A percentile compares a stretch with the other conserved stretches of the same genome.
These are phyloP conservation scores for Xylaria multiplex DNA, from an alignment of 2,329 filamentous ascomycete species.

Conservation along the genomic window DNA sequence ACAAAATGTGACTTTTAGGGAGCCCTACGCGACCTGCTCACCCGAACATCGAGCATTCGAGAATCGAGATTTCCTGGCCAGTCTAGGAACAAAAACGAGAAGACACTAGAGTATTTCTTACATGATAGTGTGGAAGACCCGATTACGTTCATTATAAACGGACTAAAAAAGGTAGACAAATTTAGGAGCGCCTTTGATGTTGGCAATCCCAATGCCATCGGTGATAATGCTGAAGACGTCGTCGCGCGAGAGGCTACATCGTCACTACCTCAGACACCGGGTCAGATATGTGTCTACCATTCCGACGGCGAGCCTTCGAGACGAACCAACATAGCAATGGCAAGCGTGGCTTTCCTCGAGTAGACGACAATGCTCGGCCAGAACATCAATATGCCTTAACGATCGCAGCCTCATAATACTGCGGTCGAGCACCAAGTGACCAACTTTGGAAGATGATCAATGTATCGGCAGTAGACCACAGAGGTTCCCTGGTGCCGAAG, in stretches of 20 bases:
- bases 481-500: no score
- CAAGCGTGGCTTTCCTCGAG: no score
- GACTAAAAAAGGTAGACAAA: conserved; percentile 41
- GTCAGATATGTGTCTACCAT: conserved; percentile 48
- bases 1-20: conserved; percentile 40
- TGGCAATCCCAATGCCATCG: conserved; percentile 43
- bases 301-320: conserved; percentile 8
- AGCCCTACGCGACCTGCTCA: conserved; percentile 40
- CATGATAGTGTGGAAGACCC: conserved; percentile 47
- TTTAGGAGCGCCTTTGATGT: conserved; percentile 43
- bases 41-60: conserved; percentile 44
- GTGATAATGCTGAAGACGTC: conserved; percentile 41
- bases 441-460: no score
- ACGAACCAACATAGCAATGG: conserved; percentile 30
- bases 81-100: conserved; percentile 45
- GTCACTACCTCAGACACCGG: conserved; percentile 37
- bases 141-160: conserved; percentile 44
- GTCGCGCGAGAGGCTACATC: conserved; percentile 15
- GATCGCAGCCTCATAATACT: no score
- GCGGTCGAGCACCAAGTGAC: neutral
- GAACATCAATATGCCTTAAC: no score
- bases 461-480: no score
- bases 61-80: conserved; percentile 39
- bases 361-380: no score
- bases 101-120: conserved; percentile 47